Percentiles rank a stretch among this genome's conserved stretches.
These are phyloP conservation scores for Eucalyptus tenuipes DNA, from an alignment of 345 rosid species.

Conservation along the genomic window DNA sequence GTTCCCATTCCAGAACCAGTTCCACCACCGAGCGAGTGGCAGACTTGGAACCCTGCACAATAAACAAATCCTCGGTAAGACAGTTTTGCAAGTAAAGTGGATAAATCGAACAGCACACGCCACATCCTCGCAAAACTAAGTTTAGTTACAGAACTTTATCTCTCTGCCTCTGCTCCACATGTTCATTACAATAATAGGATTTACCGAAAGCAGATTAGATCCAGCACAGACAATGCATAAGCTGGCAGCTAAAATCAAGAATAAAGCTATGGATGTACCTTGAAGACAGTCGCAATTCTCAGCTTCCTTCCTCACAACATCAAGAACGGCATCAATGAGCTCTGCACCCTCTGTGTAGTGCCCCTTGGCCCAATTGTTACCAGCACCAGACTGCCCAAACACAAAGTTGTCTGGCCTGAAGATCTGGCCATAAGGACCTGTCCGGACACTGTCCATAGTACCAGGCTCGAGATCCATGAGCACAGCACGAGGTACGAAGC, in stretches of 20 bases:
- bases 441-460: conserved; percentile 20
- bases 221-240: neutral
- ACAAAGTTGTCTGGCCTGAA: conserved; percentile 17
- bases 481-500: conserved; percentile 19
- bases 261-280: neutral
- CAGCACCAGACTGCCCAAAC: conserved; percentile 19
- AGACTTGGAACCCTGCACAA: conserved; percentile 12
- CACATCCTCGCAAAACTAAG: neutral
- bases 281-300: conserved; percentile 26
- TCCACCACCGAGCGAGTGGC: conserved; percentile 23
- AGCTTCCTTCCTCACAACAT: conserved; percentile 24
- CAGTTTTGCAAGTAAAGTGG: neutral
- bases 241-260: neutral
- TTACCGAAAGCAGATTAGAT: neutral
- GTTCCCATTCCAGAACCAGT: conserved; percentile 27
- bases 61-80: neutral
- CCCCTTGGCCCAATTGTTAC: conserved; percentile 21
- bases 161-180: neutral
- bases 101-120: neutral
- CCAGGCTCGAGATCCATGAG: conserved; percentile 27
- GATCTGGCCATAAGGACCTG: conserved; percentile 15
- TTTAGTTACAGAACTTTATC: neutral
- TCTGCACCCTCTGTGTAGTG: conserved; percentile 22
- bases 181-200: neutral
- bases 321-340: conserved; percentile 19